phyloP scores from a whole-genome alignment of 495 filamentous ascomycete genomes.

The Hypoxylon fragiforme region DNA sequence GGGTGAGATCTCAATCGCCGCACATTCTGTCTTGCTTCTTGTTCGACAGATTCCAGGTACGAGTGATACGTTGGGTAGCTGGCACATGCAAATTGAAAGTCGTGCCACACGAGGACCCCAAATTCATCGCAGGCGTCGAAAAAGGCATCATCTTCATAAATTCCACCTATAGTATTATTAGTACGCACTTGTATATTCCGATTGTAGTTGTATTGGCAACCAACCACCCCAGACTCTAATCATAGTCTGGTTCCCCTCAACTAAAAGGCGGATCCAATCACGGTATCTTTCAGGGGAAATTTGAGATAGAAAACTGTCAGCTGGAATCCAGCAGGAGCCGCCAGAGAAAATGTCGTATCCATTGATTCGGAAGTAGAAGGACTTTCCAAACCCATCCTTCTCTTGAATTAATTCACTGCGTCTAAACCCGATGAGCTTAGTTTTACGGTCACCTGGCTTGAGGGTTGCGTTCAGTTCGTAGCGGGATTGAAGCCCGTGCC shows the following conservation, averaged over 20 bases:
- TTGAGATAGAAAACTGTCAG: constrained; percentile 67
- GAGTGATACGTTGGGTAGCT: constrained; percentile 73
- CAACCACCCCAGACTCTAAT: constrained; percentile 69
- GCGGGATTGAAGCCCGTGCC: constrained; percentile 66
- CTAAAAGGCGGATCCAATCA: constrained; percentile 66
- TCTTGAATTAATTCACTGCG: constrained; percentile 62
- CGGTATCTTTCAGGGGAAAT: constrained; percentile 60
- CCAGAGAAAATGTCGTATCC: constrained; percentile 70
- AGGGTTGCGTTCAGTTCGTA: constrained; percentile 60
- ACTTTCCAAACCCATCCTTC: constrained; percentile 62
- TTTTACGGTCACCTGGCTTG: constrained; percentile 33
- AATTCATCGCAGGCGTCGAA: constrained; percentile 77
- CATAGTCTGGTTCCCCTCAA: constrained; percentile 69
- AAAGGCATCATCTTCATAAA: constrained; percentile 74
- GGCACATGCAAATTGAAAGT: constrained; percentile 80
- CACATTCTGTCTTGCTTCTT: constrained; percentile 70
- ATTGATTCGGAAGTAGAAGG: constrained; percentile 76
- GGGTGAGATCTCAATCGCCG: constrained; percentile 75
- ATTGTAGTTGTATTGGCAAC: constrained; percentile 48
- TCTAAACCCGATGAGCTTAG: constrained; percentile 58
- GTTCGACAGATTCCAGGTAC: constrained; percentile 64
- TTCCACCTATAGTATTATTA: constrained; percentile 58
- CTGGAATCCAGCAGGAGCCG: constrained; percentile 78
- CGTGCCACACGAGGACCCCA: constrained; percentile 79
- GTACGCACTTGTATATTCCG: constrained; percentile 63